These are phyloP conservation scores for Aspergillus bertholletiae DNA, from an alignment of 495 filamentous ascomycete species.

Conservation along the genomic window DNA sequence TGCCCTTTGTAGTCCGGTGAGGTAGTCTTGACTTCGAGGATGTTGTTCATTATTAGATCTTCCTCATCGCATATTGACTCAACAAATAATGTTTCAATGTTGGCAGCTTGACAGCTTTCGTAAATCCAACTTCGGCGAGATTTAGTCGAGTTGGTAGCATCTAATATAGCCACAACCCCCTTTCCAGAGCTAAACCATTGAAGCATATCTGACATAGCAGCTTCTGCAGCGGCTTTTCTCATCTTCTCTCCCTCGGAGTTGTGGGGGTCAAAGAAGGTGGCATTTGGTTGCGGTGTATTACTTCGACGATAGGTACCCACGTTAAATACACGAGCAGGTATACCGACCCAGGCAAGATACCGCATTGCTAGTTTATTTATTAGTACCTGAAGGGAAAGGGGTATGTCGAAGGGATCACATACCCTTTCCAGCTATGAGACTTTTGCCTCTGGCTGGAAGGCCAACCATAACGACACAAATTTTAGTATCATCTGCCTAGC, in stretches of 20 bases:
- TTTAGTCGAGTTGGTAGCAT: slow-evolving; percentile 94
- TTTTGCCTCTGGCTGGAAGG: slow-evolving; percentile 91
- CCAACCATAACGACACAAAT: slow-evolving; percentile 99
- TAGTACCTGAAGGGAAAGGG: background rate
- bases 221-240: slow-evolving; percentile 80
- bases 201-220: slow-evolving; percentile 86
- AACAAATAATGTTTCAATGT: slow-evolving; percentile 88
- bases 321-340: slow-evolving; percentile 91
- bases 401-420: slow-evolving; percentile 18
- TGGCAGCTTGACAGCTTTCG: slow-evolving; percentile 64
- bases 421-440: slow-evolving; percentile 96
- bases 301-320: slow-evolving; percentile 90
- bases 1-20: slow-evolving; percentile 92
- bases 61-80: slow-evolving; percentile 96
- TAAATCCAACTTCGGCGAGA: slow-evolving; percentile 86
- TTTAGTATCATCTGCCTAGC: slow-evolving; percentile 88
- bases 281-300: slow-evolving; percentile 78
- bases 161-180: slow-evolving; percentile 84
- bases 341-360: slow-evolving; percentile 93
- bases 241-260: slow-evolving; percentile 89
- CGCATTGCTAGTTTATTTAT: slow-evolving; percentile 64
- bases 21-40: slow-evolving; percentile 94
- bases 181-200: slow-evolving; percentile 73
- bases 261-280: slow-evolving; percentile 86
- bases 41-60: slow-evolving; percentile 93